These are phyloP conservation scores for Tulasnella sp. DNA, from an alignment of 768 basidiomycete species.

Conservation along the genomic window DNA sequence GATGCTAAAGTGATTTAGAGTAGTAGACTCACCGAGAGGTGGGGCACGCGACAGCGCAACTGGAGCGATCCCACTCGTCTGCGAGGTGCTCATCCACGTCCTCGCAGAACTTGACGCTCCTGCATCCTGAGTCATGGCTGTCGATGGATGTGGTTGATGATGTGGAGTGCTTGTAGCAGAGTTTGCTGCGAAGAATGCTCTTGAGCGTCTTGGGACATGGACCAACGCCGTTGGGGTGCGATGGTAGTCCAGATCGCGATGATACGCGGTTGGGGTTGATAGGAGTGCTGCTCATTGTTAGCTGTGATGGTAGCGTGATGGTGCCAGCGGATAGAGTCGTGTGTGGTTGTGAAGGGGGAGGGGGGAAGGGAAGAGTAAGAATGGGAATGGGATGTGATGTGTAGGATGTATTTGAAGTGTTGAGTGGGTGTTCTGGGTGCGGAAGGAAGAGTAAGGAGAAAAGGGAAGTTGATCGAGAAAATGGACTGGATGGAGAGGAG, in stretches of 20 bases:
- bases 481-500: too few relatives aligned
- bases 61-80: slow-evolving; percentile 13
- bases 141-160: neutral
- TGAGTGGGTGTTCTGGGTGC: neutral
- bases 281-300: neutral
- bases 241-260: neutral
- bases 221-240: neutral
- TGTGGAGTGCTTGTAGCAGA: neutral
- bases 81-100: slow-evolving; percentile 5
- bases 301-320: neutral
- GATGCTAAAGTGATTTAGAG: neutral
- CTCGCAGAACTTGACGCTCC: slow-evolving; percentile 5
- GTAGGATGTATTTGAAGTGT: too few relatives aligned
- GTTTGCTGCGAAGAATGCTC: neutral
- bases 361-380: neutral
- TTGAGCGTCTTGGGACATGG: neutral
- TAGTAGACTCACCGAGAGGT: slow-evolving; percentile 3
- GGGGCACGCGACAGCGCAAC: slow-evolving; percentile 2
- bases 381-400: neutral
- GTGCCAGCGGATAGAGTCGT: neutral
- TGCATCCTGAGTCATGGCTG: neutral
- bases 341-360: too few relatives aligned
- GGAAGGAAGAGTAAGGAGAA: neutral
- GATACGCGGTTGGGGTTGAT: slow-evolving; percentile 2
- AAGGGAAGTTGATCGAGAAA: too few relatives aligned